A percentile compares a stretch with the other conserved stretches of the same genome.
These are phyloP conservation scores for Ceraceosorus guamensis DNA, from an alignment of 1,284 basidiomycete genomes.

Conservation along the genomic window DNA sequence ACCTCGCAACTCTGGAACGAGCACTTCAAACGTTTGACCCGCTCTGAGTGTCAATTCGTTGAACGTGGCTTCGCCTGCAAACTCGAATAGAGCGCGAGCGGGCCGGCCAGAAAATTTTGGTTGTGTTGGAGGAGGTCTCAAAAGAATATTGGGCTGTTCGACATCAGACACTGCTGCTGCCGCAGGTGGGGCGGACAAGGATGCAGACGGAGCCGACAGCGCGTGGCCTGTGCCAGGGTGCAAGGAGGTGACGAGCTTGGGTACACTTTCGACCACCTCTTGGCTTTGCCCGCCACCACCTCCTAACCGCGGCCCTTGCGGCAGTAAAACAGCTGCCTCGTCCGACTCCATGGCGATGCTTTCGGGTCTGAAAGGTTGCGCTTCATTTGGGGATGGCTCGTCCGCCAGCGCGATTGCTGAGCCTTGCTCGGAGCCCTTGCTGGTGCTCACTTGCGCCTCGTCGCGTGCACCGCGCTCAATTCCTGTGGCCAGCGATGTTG, in stretches of 20 bases:
- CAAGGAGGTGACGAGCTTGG: background rate
- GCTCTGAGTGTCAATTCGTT: slow-evolving; percentile 32
- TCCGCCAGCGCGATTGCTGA: no score
- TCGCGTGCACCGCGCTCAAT: no score
- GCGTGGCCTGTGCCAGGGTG: background rate
- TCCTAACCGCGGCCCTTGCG: no score
- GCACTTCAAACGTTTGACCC: slow-evolving; percentile 29
- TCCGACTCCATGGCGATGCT: no score
- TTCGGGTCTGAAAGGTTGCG: no score
- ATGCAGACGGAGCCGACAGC: background rate
- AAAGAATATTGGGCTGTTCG: background rate
- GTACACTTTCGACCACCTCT: background rate
- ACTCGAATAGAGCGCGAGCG: slow-evolving; percentile 34
- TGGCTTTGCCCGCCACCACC: background rate
- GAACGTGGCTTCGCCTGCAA: slow-evolving; percentile 29
- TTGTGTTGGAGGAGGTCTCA: background rate
- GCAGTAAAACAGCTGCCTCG: no score
- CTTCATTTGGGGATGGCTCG: no score
- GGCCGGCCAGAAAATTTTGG: no score
- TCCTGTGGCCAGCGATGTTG: no score
- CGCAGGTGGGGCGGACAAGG: background rate
- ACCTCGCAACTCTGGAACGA: slow-evolving; percentile 29
- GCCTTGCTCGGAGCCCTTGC: no score
- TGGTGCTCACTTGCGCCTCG: no score
- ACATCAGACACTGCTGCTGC: background rate